These are phyloP conservation scores for Candida glucosophila DNA, from an alignment of 1,139 yeast genomes.

Conservation along the genomic window DNA sequence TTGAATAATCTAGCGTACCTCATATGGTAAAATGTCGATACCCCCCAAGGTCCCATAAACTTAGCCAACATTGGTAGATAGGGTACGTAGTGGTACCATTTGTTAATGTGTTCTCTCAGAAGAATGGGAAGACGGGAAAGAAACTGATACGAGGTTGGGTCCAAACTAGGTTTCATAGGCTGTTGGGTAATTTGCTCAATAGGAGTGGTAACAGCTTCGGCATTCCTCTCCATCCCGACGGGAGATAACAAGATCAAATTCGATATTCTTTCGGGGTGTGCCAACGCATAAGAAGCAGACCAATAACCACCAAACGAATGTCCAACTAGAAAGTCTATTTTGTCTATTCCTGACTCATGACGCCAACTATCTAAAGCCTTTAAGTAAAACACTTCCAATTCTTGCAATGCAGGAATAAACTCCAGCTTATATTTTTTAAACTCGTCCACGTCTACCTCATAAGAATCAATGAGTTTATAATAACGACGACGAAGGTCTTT, in stretches of 20 bases:
- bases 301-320: constrained; percentile 43
- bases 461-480: constrained; percentile 33
- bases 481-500: constrained; percentile 30
- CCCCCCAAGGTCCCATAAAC: constrained; percentile 45
- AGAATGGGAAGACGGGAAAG: constrained; percentile 40
- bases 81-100: constrained; percentile 35
- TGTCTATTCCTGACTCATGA: constrained; percentile 15
- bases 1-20: constrained; percentile 39
- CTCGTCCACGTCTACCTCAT: constrained; percentile 17
- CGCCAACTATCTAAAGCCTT: constrained; percentile 35
- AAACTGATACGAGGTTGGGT: constrained; percentile 28
- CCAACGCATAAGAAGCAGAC: constrained; percentile 33
- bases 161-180: constrained; percentile 23
- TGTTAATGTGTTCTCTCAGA: constrained; percentile 16
- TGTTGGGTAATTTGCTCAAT: constrained; percentile 8
- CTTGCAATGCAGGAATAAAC: constrained; percentile 33
- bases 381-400: constrained; percentile 30
- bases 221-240: constrained; percentile 76
- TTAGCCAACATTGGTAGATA: constrained; percentile 37
- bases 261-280: constrained; percentile 48
- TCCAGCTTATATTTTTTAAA: constrained; percentile 23
- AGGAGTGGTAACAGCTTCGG: constrained; percentile 50
- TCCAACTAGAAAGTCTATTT: constrained; percentile 35
- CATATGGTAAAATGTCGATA: constrained; percentile 30
- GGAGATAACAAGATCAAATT: constrained; percentile 76